Percentiles rank a stretch among this genome's conserved stretches.
These are phyloP conservation scores for Dalbergia oliveri DNA, from an alignment of 306 rosid genomes.

Conservation along the genomic window DNA sequence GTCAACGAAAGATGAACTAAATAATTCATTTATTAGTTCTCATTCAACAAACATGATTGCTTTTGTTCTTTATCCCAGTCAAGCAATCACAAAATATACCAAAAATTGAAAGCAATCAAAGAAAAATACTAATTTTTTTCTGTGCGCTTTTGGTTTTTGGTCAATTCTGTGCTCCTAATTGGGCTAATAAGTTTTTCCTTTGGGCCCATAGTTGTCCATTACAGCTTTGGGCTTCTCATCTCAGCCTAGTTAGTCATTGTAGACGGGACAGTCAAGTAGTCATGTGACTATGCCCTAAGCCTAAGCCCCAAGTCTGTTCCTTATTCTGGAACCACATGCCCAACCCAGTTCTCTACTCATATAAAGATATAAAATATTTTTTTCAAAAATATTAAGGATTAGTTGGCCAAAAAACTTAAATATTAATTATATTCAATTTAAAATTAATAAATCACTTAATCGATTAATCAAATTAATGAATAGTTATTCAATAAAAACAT, in stretches of 20 bases:
- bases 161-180: neutral
- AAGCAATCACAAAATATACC: neutral
- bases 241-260: no score
- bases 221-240: neutral
- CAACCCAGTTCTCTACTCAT: neutral
- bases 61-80: neutral
- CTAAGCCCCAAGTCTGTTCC: neutral
- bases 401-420: neutral
- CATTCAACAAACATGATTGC: slow-evolving; percentile 19
- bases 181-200: neutral
- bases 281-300: neutral
- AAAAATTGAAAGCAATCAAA: neutral
- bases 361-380: no score
- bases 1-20: slow-evolving; percentile 3
- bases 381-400: no score
- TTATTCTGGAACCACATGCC: neutral
- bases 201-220: slow-evolving; percentile 17
- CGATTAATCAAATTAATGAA: neutral
- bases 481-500: neutral
- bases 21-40: slow-evolving; percentile 9
- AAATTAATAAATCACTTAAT: neutral
- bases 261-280: neutral
- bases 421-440: neutral
- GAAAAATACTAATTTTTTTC: neutral
- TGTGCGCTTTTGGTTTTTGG: no score